A percentile compares a stretch with the other conserved stretches of the same genome.
Conservation (phyloP, 164 flowering plant species). For the Dillenia turbinata region DNA sequence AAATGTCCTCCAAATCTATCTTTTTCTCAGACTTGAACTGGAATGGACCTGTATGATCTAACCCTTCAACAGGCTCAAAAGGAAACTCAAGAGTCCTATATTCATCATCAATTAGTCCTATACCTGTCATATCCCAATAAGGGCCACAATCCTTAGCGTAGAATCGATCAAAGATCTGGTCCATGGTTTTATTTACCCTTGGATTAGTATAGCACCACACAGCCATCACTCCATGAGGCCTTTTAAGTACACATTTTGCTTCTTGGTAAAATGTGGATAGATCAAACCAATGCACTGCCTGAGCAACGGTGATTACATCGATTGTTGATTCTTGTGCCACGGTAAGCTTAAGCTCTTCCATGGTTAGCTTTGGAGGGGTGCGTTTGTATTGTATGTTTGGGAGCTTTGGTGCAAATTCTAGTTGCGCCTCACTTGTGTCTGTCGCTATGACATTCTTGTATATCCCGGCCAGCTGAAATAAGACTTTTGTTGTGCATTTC, state of each 20-base stretch:
- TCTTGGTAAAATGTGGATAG: conserved; percentile 50
- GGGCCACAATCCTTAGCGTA: conserved; percentile 7
- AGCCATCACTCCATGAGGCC: conserved; percentile 66
- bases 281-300: conserved; percentile 72
- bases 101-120: conserved; percentile 1
- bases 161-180: conserved; percentile 23
- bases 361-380: conserved; percentile 18
- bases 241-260: conserved; percentile 44
- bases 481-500: no score
- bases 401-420: conserved; percentile 12
- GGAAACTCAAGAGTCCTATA: conserved; percentile 22
- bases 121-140: conserved; percentile 9
- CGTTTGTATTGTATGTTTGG: conserved; percentile 16
- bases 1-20: conserved; percentile 18
- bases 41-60: conserved; percentile 17
- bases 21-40: conserved; percentile 5
- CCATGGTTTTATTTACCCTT: conserved; percentile 25
- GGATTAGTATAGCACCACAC: conserved; percentile 70
- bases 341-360: conserved; percentile 6
- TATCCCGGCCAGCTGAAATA: conserved; percentile 17
- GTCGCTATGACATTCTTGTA: conserved; percentile 25
- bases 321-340: conserved; percentile 17
- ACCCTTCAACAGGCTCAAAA: conserved; percentile 18
- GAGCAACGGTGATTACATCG: conserved; percentile 42
- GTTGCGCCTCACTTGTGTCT: conserved; percentile 15